Evolutionary conservation across 768 basidiomycete genomes (phyloP).

Genomic region (Pulveroboletus sp.): DNA sequence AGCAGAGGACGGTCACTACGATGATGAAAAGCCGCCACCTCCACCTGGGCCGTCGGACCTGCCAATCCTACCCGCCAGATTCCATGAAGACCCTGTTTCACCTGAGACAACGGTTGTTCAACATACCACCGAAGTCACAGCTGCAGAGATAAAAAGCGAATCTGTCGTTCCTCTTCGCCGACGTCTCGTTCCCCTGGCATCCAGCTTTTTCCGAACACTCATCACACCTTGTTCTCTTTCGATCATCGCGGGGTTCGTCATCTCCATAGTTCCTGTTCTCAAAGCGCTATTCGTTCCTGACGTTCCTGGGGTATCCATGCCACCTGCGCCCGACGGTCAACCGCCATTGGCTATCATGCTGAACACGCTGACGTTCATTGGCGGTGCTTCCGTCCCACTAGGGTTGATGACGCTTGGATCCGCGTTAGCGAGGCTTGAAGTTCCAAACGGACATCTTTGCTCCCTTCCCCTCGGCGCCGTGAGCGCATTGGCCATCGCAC

Average conservation of each 20-base stretch:
- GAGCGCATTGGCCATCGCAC: conserved; percentile 46
- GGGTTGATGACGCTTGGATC: conserved; percentile 63
- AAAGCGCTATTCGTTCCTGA: conserved; percentile 57
- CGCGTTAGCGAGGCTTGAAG: conserved; percentile 54
- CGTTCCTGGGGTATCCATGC: conserved; percentile 42
- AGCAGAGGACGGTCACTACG: neutral
- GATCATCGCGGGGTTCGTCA: conserved; percentile 52
- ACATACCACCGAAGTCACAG: neutral
- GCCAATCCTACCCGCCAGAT: neutral
- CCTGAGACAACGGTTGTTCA: conserved; percentile 3
- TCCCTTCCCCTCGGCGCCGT: conserved; percentile 53
- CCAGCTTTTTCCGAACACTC: conserved; percentile 35
- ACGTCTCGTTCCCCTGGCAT: conserved; percentile 8
- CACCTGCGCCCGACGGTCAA: conserved; percentile 59
- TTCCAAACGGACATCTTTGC: conserved; percentile 48
- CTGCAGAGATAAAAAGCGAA: conserved; percentile 1
- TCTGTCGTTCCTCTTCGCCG: neutral
- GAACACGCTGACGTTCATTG: conserved; percentile 57
- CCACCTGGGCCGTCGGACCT: neutral
- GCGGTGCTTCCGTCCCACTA: conserved; percentile 60
- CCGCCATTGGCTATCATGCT: conserved; percentile 64
- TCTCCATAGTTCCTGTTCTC: conserved; percentile 53
- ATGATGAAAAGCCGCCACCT: conserved; percentile 7
- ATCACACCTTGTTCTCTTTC: conserved; percentile 49
- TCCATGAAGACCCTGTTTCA: conserved; percentile 1